Conservation (phyloP, 1,139 yeast species). For the Pichia norvegensis region DNA sequence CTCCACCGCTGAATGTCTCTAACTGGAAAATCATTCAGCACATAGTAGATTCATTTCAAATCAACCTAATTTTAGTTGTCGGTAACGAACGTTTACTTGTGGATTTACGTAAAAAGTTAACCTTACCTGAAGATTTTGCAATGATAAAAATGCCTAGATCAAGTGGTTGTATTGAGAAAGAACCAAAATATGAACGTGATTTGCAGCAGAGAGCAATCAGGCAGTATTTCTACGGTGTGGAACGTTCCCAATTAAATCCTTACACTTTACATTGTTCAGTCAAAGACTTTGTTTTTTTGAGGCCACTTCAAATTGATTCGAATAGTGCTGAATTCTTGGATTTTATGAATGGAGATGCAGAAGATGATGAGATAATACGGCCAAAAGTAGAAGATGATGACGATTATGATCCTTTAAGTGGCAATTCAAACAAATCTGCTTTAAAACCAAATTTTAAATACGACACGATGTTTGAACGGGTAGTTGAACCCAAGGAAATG, state of each 20-base stretch:
- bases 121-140: constrained; percentile 24
- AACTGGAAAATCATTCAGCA: constrained; percentile 44
- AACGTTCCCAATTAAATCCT: constrained; percentile 66
- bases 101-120: constrained; percentile 52
- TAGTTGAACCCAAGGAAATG: constrained; percentile 14
- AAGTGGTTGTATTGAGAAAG: constrained; percentile 70
- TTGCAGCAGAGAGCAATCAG: constrained; percentile 69
- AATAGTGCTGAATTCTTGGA: constrained; percentile 15
- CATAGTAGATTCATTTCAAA: constrained; percentile 54
- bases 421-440: background rate
- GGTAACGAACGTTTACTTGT: constrained; percentile 60
- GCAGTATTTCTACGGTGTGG: constrained; percentile 84
- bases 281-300: constrained; percentile 41
- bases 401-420: constrained; percentile 9
- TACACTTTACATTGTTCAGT: constrained; percentile 52
- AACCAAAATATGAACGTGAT: constrained; percentile 60
- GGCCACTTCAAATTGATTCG: constrained; percentile 34
- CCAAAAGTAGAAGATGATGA: constrained; percentile 1
- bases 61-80: constrained; percentile 49
- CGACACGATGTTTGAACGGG: constrained; percentile 4
- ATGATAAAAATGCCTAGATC: constrained; percentile 61
- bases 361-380: constrained; percentile 47
- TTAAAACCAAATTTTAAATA: constrained; percentile 41
- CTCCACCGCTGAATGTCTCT: constrained; percentile 59
- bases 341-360: constrained; percentile 40